Evolutionary conservation across 1,284 basidiomycete species (phyloP), one percentile per base, ranked within the genome.

Genomic region (Exobasidium cylindrosporum): DNA sequence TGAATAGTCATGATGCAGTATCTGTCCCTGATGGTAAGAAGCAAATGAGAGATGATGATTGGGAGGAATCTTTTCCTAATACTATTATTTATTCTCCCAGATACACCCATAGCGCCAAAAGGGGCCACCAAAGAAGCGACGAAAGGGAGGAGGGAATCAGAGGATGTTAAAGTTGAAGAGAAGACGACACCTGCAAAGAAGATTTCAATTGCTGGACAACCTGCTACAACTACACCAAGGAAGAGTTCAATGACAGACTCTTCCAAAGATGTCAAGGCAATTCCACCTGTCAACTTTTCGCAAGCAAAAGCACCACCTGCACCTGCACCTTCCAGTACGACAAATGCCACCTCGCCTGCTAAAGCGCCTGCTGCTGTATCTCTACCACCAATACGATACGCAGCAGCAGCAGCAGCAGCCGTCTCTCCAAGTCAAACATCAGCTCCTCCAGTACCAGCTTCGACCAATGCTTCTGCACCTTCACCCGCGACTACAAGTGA

Each of bases 351-450:
- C 10, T 65, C 72, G n/a, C 67, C 71, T 26, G 63, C 76, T 17
- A 73, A 72, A 32, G 66, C 72, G 46, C 63, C 72, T 13, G 62
- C 62, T 35, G 65, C 73, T 45, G 70, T 77, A n/a, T 65, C 72
- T 49, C 67, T 79, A 11, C 89, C 92, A 28, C 84, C 85, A 1
- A 91, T 95, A 76, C 86, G 90, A 55, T 97, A 97, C 76, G 90
- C 94, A 32, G 87, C 91, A 6, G 92, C 92, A 0, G 93, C 92
- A 1, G 92, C 92, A 0, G 92, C 91, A 0, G 91, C 90, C 0
- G 70, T 76, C 0, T 66, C 70, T 3, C 54, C 66, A 1, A 50
- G 45, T 11, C 31, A 49, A 7, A 30, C 61, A 14, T 29, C 21
- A 11, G 31, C 64, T 13, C 31, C 64, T 17, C 46, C 54, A 11